Evolutionary conservation across 805 yeast species (phyloP), one percentile per base, ranked within the genome.

Genomic region (Hyphopichia homilentoma): DNA sequence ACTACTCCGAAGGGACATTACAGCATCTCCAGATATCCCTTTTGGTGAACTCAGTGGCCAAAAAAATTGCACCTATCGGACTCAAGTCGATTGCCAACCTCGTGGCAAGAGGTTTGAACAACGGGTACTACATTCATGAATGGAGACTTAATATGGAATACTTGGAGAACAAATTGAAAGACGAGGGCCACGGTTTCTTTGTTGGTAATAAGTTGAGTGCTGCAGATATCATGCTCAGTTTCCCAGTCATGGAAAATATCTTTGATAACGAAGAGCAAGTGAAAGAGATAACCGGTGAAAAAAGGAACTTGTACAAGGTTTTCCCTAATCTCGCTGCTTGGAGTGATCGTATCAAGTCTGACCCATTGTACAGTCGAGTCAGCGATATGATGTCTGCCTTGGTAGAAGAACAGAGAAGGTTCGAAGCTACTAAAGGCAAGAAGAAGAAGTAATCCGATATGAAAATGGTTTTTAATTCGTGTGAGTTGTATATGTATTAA

Each of bases 1-100:
- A 76, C 46, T 77, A 72, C 44, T 51, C 73, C 8, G 90, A 83
- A 50, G 85, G 80, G 1, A 69, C 83, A 12, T 51, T 82, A 14
- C 79, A 75, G 48, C 77, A 76, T 12, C 55, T 69, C 6, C 48
- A 73, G 33, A 55, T 65, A 29, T 36, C 65, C 4, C 50, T 66
- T 43, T 50, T 53, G 36, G 54, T 65, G 59, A 52, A 62, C 59
- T 50, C 64, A 3, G 56, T 56, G 16, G 72, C 70, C 5, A 69
- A 62, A 36, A 43, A 54, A 4, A 42, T 61, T 5, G 66, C 74
- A 1, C 81, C 82, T 4, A 59, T 70, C 42, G 72, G 77, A 8
- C 35, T 70, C 16, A 69, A 73, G 28, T 55, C 67, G 4, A 29
- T 79, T 6, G 64, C 74, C 3, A 53, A 60, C 13, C 38, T 56